These are phyloP conservation scores for Rutstroemia sp. DNA, from an alignment of 2,329 filamentous ascomycete species.

Conservation along the genomic window DNA sequence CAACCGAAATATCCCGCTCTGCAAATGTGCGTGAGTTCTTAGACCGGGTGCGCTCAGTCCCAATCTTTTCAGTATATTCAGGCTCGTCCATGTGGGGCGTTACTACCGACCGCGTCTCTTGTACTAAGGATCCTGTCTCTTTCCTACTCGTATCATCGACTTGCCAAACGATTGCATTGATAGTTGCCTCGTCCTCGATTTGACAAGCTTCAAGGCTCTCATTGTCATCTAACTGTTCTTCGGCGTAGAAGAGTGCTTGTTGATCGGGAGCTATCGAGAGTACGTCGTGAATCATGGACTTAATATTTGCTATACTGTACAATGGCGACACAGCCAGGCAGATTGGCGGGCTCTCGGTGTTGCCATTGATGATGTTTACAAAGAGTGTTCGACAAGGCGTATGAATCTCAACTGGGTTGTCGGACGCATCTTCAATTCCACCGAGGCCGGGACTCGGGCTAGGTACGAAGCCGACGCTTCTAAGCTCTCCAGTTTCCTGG, in stretches of 20 bases:
- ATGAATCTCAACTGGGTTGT: neutral
- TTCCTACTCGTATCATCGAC: neutral
- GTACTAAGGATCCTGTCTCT: neutral
- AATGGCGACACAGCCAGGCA: neutral
- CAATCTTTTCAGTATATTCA: too few relatives aligned
- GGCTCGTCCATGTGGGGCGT: too few relatives aligned
- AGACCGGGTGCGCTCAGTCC: too few relatives aligned
- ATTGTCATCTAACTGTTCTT: neutral
- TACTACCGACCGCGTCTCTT: neutral
- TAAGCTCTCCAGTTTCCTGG: neutral
- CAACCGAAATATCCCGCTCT: too few relatives aligned
- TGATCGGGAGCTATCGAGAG: neutral
- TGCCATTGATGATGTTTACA: neutral
- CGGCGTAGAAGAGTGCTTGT: neutral
- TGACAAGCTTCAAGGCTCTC: neutral
- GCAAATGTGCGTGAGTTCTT: too few relatives aligned
- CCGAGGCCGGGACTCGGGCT: neutral
- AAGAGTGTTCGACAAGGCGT: neutral
- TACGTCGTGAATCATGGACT: neutral
- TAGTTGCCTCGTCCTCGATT: conserved; percentile 1
- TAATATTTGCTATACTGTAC: neutral
- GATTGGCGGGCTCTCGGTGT: neutral
- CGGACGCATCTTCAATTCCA: neutral
- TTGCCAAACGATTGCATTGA: neutral
- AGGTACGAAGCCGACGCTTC: neutral